Evolutionary conservation across 495 filamentous ascomycete species (phyloP).

Genomic region (Astrocystis sublimbata): DNA sequence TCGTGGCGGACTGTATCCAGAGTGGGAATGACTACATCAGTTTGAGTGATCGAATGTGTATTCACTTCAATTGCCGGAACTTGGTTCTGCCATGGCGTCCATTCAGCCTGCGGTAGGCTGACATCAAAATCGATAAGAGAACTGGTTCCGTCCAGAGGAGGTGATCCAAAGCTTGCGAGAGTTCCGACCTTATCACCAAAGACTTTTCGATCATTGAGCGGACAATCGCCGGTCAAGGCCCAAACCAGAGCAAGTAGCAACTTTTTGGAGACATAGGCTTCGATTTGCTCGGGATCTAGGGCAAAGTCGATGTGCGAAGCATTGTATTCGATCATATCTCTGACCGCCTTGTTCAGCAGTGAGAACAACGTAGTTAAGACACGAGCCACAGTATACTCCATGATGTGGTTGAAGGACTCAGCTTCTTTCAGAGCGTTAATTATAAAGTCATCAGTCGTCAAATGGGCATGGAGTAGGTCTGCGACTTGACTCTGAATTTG

Average conservation of each 20-base stretch:
- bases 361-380: constrained; percentile 93
- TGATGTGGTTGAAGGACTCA: constrained; percentile 84
- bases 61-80: constrained; percentile 95
- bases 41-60: constrained; percentile 95
- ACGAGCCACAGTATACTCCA: constrained; percentile 92
- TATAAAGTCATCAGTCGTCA: constrained; percentile 78
- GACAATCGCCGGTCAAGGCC: constrained; percentile 94
- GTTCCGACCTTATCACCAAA: constrained; percentile 83
- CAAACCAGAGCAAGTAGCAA: constrained; percentile 87
- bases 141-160: constrained; percentile 67
- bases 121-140: constrained; percentile 97
- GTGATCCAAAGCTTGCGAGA: constrained; percentile 80
- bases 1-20: constrained; percentile 96
- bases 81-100: constrained; percentile 90
- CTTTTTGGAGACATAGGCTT: constrained; percentile 89
- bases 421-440: constrained; percentile 73
- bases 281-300: constrained; percentile 82
- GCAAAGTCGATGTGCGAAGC: constrained; percentile 91
- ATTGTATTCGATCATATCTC: constrained; percentile 94
- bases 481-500: constrained; percentile 75
- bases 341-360: constrained; percentile 86
- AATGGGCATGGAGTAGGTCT: constrained; percentile 69
- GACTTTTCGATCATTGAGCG: constrained; percentile 77
- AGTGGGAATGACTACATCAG: constrained; percentile 96
- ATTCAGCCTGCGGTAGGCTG: constrained; percentile 78